Evolutionary conservation across 2,329 filamentous ascomycete species (phyloP), one percentile per base, ranked within the genome.

Genomic region (Fusarium hainanense): DNA sequence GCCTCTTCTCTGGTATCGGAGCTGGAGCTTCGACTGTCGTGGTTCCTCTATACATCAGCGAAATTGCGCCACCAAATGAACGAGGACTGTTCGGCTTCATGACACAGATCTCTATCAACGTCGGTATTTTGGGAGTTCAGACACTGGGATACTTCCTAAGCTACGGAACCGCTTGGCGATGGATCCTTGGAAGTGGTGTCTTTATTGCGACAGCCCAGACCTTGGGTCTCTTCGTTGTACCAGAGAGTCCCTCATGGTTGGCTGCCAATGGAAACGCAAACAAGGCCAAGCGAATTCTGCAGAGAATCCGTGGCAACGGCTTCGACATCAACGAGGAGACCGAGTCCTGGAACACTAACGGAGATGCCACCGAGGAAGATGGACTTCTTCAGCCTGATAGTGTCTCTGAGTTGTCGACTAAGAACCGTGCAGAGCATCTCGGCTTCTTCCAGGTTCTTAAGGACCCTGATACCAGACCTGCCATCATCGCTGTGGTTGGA

Each of bases 61-160:
- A 99, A 80, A 88, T 98, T 27, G 91, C 94, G 0, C 96, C 95
- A 6, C 89, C 89, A 0, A 82, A 85, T 18, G 87, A 91, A 70
- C 88, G 90, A 57, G 94, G 94, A 7, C 89, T 97, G 68, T 98
- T 97, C 76, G 89, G 89, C 14, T 85, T 88, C 58, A 91, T 97
- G 80, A 98, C 96, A 0, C 95, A 99, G 78, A 90, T 98, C 76
- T 94, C 94, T 80, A 94, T 94, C 83, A 98, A 98, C 76, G 83
- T 94, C 25, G 96, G 96, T 58, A 98, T 99, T 55, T 81, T 99
- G 44, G 82, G 89, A 27, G 91, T 94, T 0, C 96, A 98, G 79
- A 85, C 90, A 1, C 82, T 98, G 37, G 96, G 96, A 0, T 96
- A 92, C 76, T 98, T 97, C 78, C 77, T 97, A 59, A 97, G 94